Conservation (phyloP, 2,329 filamentous ascomycete species). For the Zasmidium angulare region DNA sequence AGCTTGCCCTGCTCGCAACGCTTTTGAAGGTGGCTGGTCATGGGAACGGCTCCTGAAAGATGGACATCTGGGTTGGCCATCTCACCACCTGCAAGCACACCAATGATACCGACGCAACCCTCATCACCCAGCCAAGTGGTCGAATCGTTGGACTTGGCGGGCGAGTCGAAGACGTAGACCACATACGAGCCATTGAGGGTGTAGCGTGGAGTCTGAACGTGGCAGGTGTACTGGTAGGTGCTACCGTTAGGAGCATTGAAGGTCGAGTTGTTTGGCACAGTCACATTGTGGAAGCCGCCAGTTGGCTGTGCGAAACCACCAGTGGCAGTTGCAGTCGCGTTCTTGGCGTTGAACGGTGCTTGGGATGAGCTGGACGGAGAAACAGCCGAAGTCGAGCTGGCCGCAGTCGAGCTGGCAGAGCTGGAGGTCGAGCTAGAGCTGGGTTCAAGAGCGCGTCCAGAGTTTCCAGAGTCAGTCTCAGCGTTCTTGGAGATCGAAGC, state of each 20-base stretch:
- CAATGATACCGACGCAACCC: conserved; percentile 62
- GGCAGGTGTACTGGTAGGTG: conserved; percentile 67
- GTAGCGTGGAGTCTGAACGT: conserved; percentile 61
- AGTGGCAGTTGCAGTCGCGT: neutral
- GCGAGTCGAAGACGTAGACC: conserved; percentile 67
- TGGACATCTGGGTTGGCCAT: conserved; percentile 28
- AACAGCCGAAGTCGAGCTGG: neutral
- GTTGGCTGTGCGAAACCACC: neutral
- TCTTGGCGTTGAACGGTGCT: neutral
- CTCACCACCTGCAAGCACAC: conserved; percentile 40
- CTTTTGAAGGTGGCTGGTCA: conserved; percentile 43
- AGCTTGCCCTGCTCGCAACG: conserved; percentile 35
- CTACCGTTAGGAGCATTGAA: conserved; percentile 39
- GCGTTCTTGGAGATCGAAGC: conserved; percentile 10
- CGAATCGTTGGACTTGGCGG: conserved; percentile 42
- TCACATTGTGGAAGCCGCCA: neutral
- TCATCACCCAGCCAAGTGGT: conserved; percentile 52
- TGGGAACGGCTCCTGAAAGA: conserved; percentile 44
- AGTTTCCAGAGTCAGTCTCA: conserved; percentile 1
- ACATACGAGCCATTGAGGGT: conserved; percentile 61
- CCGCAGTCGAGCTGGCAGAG: neutral
- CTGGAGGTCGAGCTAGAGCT: conserved; percentile 4
- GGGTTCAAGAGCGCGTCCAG: neutral
- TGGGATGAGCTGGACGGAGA: neutral
- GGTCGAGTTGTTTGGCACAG: conserved; percentile 1